Conservation (phyloP, 257 asterid species). For the Paulownia fortunei region DNA sequence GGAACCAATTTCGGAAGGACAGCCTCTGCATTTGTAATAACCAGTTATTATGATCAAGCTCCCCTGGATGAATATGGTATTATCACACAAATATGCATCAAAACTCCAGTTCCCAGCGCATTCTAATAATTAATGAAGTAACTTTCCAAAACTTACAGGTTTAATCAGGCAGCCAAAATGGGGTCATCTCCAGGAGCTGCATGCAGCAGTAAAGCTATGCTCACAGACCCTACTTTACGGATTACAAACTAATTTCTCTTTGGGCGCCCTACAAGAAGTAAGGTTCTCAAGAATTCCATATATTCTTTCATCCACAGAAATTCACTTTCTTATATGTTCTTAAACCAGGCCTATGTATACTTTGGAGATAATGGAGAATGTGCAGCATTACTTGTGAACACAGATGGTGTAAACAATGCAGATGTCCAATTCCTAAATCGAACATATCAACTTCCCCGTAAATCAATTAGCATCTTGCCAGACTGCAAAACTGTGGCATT, state of each 20-base stretch:
- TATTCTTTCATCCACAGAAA: not conserved
- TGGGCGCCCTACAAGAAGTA: conserved; percentile 78
- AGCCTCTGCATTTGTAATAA: conserved; percentile 51
- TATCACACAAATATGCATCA: not conserved
- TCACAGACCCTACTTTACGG: conserved; percentile 65
- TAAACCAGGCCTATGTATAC: conserved; percentile 65
- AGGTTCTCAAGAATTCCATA: conserved; percentile 5
- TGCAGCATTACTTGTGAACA: conserved; percentile 84
- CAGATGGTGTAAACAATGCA: conserved; percentile 34
- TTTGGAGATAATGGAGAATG: conserved; percentile 58
- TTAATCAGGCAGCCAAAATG: conserved; percentile 84
- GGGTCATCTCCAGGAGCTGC: conserved; percentile 79
- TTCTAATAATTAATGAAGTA: not conserved
- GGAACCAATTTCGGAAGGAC: conserved; percentile 91
- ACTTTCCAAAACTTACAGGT: conserved; percentile 41
- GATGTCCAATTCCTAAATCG: conserved; percentile 54
- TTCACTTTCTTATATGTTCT: not conserved
- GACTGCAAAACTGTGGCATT: conserved; percentile 74
- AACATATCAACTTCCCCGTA: conserved; percentile 57
- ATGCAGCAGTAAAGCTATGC: conserved; percentile 67
- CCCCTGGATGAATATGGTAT: conserved; percentile 92
- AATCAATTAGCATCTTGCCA: conserved; percentile 87
- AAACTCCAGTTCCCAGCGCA: not conserved
- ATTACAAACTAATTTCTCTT: conserved; percentile 35
- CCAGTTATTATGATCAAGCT: conserved; percentile 80